Evolutionary conservation across 257 asterid species (phyloP), one percentile per base, ranked within the genome.

Genomic region (Lavandula angustifolia): DNA sequence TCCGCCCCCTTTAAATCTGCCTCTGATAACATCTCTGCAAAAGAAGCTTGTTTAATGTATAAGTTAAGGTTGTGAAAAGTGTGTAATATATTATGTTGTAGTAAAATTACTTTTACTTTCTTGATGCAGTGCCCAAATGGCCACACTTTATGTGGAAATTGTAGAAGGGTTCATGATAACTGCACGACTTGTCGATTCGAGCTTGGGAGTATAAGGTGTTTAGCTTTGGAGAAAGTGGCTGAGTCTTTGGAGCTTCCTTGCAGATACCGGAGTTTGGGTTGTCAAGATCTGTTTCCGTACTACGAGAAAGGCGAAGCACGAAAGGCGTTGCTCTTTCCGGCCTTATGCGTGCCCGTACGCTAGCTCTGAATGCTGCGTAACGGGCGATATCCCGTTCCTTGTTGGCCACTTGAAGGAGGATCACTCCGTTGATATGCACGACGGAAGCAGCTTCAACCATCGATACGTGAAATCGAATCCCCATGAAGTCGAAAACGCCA

Each of bases 321-420:
- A 91, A 65, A 81, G 79, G 18, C 76, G 71, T 53, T 91, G 98
- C 69, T 72, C 76, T 9, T 91, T 80, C 71, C 85, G 87, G 17
- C 98, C 98, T 11, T 91, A 88, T 66, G 64, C 16, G 60, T 91
- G 98, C 60, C 98, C 98, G 3, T 84, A 82, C 51, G 94, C 92
- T 1, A 90, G 98, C 22, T 86, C 95, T 6, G 96, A 91, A 56
- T 88, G 96, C 79, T 62, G 78, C 49, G 71, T 80, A 57, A 82
- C 78, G 0, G 98, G 91, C 38, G 88, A 88, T 56, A 83, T 91
- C 44, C 78, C 89, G 6, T 73, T 71, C 31, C 87, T 91, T 6
- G 71, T 83, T 59, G 71, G 72, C 10, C 97, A 90, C 82, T 87
- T 91, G 27, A 84, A 78, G 84, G 96, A 86, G 74, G 96, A 88